phyloP scores from a whole-genome alignment of 2,329 filamentous ascomycete species.

The Pseudogymnoascus sp. region DNA sequence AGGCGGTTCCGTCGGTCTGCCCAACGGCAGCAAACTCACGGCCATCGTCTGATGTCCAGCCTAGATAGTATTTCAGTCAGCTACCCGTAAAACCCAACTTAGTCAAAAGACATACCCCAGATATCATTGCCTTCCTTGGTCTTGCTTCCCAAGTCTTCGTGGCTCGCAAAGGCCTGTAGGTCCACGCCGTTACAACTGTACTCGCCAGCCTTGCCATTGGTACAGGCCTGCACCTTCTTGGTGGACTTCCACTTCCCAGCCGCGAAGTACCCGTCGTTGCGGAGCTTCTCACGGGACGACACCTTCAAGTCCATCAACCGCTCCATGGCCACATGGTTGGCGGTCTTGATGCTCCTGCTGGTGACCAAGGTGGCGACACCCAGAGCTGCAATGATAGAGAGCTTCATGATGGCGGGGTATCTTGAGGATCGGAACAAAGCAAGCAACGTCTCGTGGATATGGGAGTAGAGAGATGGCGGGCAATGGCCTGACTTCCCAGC shows the following conservation, averaged over 20 bases:
- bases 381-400: neutral
- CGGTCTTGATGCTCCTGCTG: conserved; percentile 3
- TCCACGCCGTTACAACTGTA: conserved; percentile 35
- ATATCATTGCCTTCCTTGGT: conserved; percentile 30
- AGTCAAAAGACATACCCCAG: neutral
- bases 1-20: conserved; percentile 45
- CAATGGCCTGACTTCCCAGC: neutral
- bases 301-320: conserved; percentile 8
- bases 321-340: conserved; percentile 6
- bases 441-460: neutral
- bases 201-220: conserved; percentile 1
- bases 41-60: conserved; percentile 43
- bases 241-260: conserved; percentile 6
- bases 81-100: conserved; percentile 28
- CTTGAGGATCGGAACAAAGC: neutral
- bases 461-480: neutral
- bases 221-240: neutral
- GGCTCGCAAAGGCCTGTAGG: conserved; percentile 50
- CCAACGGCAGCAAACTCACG: conserved; percentile 46
- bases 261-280: neutral
- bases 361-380: conserved; percentile 2
- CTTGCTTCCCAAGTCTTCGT: conserved; percentile 45
- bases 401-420: neutral
- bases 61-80: conserved; percentile 20
- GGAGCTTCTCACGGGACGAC: neutral